Evolutionary conservation across 441 rosid species (phyloP), one percentile per base, ranked within the genome.

Genomic region (Hypseocharis bilobata): DNA sequence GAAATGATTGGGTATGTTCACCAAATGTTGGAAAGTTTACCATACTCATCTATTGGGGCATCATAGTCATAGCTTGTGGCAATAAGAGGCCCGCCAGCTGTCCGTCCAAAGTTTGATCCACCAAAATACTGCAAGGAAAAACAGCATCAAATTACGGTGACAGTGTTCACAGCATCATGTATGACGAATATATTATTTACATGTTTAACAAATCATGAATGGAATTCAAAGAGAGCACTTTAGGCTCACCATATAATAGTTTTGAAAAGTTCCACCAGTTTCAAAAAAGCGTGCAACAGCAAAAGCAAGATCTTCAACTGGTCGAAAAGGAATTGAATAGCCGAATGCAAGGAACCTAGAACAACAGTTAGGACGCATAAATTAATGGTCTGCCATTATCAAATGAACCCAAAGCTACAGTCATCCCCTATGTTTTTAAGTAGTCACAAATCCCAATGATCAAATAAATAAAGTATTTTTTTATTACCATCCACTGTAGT

Each of bases 21-120:
- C 36, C 30, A 11, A 14, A 11, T 57, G 26, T 64, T 17, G n/a
- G 38, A 34, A 72, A 74, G 4, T 16, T 66, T 78, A 84, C 88
- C 92, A 36, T 84, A 86, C 76, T 86, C 92, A 69, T 86, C 88
- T 38, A 84, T 60, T 13, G 92, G 92, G 60, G 92, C 88, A 59
- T 86, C 88, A 57, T 86, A 86, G 69, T 84, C 92, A 45, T 86
- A 86, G 76, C 88, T 86, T 22, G 92, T 81, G 36, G 92, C 87
- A 59, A 81, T 45, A 63, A 86, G 34, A 68, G 87, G 88, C 30
- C 92, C 92, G 44, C 92, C 92, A 2, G 84, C 87, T 0, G 84
- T 86, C 74, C 88, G 74, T 38, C 88, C 88, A 42, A 86, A 84
- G 81, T 84, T 86, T 74, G 87, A 84, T 65, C 88, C 92, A 19